Evolutionary conservation across 2,329 filamentous ascomycete genomes (phyloP).

Genomic region (Xylariaceae sp.): DNA sequence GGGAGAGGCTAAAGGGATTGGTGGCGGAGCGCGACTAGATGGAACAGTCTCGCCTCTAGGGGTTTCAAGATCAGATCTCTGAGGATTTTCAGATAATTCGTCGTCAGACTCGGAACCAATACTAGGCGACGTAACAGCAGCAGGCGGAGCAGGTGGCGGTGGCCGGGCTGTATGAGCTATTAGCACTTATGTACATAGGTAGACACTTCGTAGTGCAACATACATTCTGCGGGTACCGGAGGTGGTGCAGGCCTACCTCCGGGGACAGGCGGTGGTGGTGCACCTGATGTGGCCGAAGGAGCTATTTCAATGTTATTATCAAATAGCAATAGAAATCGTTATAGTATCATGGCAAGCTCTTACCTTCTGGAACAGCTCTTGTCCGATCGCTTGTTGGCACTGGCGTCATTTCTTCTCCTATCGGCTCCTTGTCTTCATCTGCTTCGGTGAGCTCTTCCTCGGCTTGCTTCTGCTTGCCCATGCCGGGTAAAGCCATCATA

Average conservation of each 20-base stretch:
- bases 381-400: conserved; percentile 24
- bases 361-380: conserved; percentile 20
- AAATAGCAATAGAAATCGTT: conserved; percentile 12
- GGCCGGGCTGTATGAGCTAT: conserved; percentile 54
- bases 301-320: conserved; percentile 20
- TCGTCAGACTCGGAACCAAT: conserved; percentile 86
- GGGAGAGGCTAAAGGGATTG: conserved; percentile 41
- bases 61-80: conserved; percentile 36
- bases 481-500: conserved; percentile 67
- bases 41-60: conserved; percentile 34
- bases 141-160: conserved; percentile 48
- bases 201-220: conserved; percentile 30
- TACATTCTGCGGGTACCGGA: conserved; percentile 58
- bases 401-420: conserved; percentile 28
- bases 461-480: conserved; percentile 55
- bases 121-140: conserved; percentile 59
- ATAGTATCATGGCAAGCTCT: conserved; percentile 13
- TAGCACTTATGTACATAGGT: conserved; percentile 17
- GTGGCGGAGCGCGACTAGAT: conserved; percentile 36
- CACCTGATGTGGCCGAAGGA: conserved; percentile 24
- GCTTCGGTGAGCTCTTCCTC: conserved; percentile 39
- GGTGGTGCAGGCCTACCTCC: conserved; percentile 51
- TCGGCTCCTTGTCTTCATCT: conserved; percentile 44
- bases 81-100: conserved; percentile 62
- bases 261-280: conserved; percentile 42